Evolutionary conservation across 202 grass and related monocot species (phyloP), one percentile per base, ranked within the genome.

Genomic region (Digitaria exilis): DNA sequence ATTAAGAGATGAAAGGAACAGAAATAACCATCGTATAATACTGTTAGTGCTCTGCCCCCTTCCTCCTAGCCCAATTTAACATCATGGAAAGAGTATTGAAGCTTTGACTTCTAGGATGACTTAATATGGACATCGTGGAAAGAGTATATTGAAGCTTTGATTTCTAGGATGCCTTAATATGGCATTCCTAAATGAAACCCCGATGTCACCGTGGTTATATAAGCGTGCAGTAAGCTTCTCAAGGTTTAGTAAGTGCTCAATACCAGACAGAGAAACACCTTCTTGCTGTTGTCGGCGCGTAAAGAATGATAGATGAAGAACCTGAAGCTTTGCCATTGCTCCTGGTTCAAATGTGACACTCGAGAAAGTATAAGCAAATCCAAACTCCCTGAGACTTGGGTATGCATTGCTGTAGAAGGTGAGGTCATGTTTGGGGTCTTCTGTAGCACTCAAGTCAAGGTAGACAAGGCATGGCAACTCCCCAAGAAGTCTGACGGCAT

Each of bases 111-210:
- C n/a, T n/a, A n/a, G n/a, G n/a, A n/a, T n/a, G n/a, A n/a, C n/a
- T n/a, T n/a, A n/a, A n/a, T n/a, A n/a, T n/a, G n/a, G n/a, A n/a
- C n/a, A n/a, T n/a, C 48, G 9, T n/a, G 70, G 48, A 73, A 73
- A 73, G 0, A 73, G 29, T 73, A 73, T 73, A 16, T 54, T 37
- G 50, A 73, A 73, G 5, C 29, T 35, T 11, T 62, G 22, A 76
- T 54, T 60, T 22, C 54, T 60, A 1, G 73, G 73, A 59, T 76
- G 73, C 54, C 55, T 76, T 60, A 76, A 76, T 13, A 76, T 60
- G 52, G 55, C 34, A 60, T 76, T 35, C 22, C 3, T 57, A 28
- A 76, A 76, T 29, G 54, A 43, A 43, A 58, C 22, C 37, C 54
- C 73, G 15, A 44, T 29, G 8, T 14, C 17, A 5, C 7, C 73